These are phyloP conservation scores for Pseudotulostoma volvatum DNA, from an alignment of 495 filamentous ascomycete genomes.

Conservation along the genomic window DNA sequence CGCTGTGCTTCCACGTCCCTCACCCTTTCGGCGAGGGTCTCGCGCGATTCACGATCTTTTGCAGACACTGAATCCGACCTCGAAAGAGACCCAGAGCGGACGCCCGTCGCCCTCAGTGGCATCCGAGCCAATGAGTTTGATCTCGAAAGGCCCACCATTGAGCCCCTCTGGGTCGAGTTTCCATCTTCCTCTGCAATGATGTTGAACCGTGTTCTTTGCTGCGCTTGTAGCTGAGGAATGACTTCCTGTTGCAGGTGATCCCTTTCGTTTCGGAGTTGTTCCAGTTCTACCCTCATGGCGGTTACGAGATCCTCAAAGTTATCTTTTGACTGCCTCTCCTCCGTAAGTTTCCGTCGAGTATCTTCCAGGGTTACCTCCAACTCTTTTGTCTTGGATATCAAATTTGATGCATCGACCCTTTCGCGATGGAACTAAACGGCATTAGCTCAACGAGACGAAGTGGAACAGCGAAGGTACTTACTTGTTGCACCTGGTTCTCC, in stretches of 20 bases:
- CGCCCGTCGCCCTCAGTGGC: slow-evolving; percentile 22
- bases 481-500: slow-evolving; percentile 54
- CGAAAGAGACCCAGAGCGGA: slow-evolving; percentile 18
- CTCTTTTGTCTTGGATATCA: slow-evolving; percentile 38
- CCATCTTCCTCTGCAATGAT: slow-evolving; percentile 48
- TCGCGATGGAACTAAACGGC: slow-evolving; percentile 29
- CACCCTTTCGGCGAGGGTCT: slow-evolving; percentile 62
- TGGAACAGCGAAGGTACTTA: slow-evolving; percentile 9
- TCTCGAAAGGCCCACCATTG: slow-evolving; percentile 33
- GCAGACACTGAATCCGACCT: slow-evolving; percentile 43
- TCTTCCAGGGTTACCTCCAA: slow-evolving; percentile 69
- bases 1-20: slow-evolving; percentile 89
- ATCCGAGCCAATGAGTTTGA: slow-evolving; percentile 45
- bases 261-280: slow-evolving; percentile 68
- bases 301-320: slow-evolving; percentile 85
- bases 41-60: slow-evolving; percentile 47
- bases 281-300: slow-evolving; percentile 67
- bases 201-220: slow-evolving; percentile 54
- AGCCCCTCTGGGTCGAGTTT: slow-evolving; percentile 14
- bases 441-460: neutral
- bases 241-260: slow-evolving; percentile 84
- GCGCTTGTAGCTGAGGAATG: slow-evolving; percentile 52
- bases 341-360: slow-evolving; percentile 57
- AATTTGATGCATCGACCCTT: slow-evolving; percentile 24
- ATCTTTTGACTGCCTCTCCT: slow-evolving; percentile 77